Percentiles rank a stretch among this genome's conserved stretches.
phyloP scores from a whole-genome alignment of 495 filamentous ascomycete species.

The Copromyces sp. region DNA sequence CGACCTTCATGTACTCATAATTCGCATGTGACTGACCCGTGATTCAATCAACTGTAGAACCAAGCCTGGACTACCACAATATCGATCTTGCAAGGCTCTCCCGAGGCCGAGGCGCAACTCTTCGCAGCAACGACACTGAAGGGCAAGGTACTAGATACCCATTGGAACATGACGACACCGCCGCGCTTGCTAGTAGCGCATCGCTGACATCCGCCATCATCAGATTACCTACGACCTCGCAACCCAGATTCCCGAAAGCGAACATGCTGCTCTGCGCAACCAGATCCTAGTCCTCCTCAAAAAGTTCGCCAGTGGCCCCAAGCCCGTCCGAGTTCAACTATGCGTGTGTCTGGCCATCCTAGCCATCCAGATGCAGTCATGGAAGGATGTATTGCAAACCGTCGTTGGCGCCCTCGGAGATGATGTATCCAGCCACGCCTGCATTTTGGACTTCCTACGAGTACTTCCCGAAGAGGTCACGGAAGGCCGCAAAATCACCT shows the following conservation, averaged over 20 bases:
- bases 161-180: neutral
- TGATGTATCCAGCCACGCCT: constrained; percentile 64
- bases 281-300: constrained; percentile 72
- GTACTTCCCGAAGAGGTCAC: constrained; percentile 98
- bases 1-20: neutral
- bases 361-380: constrained; percentile 89
- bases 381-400: constrained; percentile 83
- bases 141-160: constrained; percentile 64
- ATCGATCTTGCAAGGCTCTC: constrained; percentile 66
- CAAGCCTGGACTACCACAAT: constrained; percentile 87
- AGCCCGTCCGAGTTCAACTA: constrained; percentile 86
- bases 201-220: neutral
- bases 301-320: constrained; percentile 68
- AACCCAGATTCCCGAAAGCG: constrained; percentile 64
- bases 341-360: constrained; percentile 90
- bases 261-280: constrained; percentile 66
- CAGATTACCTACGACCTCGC: constrained; percentile 42
- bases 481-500: constrained; percentile 95
- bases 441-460: constrained; percentile 87
- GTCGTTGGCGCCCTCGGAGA: constrained; percentile 72
- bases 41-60: constrained; percentile 38
- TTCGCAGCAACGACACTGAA: constrained; percentile 96
- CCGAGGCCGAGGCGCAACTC: constrained; percentile 73
- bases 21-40: neutral
- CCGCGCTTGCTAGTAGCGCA: neutral